Base-by-base conservation (phyloP, 2,329 filamentous ascomycete species). In the Fusarium sp. region DNA sequence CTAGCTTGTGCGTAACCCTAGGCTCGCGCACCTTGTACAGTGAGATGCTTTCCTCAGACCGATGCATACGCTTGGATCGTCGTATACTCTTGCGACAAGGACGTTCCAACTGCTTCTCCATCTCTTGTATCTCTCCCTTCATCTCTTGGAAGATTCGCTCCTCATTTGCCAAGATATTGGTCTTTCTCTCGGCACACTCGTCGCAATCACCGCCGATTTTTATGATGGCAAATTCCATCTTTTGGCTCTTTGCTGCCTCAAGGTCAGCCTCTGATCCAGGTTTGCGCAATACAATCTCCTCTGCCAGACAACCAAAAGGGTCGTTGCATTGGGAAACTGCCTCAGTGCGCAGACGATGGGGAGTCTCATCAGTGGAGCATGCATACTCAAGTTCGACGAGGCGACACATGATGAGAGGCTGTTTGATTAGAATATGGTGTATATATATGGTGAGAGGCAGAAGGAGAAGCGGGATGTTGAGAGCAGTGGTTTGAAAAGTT, bases 301-400 rank as follows among this genome's bases (percentile, higher is more conserved):
- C 46, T 13, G 41, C 25, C 2, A 56, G 25, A 19, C 64, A 68
- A 7, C 8, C 23, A 10, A 53, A n/a, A 8, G 37, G 53, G 23
- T 53, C 46, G 5, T 68, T n/a, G 14, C 65, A 68, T 4, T 14
- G 56, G 20, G 43, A 7, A 7, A 56, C 6, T 9, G 50, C 54
- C 7, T n/a, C 19, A 3, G 49, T 60, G 11, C 45, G 27, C 17
- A 55, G 10, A 7, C 62, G 45, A 35, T 68, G 65, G 1, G 23
- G 44, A 1, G 56, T n/a, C 1, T 19, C 27, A 1, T 37, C 14
- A 5, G 20, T 59, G 11, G 50, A 68, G 23, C 65, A 68, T 17
- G 35, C n/a, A 15, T 50, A 68, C 13, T 68, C 60, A 9, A 68
- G 39, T 43, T 54, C 52, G 22, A 65, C 23, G 9, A 51, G 32